phyloP scores from a whole-genome alignment of 768 basidiomycete genomes.

The Auricularia sp. region DNA sequence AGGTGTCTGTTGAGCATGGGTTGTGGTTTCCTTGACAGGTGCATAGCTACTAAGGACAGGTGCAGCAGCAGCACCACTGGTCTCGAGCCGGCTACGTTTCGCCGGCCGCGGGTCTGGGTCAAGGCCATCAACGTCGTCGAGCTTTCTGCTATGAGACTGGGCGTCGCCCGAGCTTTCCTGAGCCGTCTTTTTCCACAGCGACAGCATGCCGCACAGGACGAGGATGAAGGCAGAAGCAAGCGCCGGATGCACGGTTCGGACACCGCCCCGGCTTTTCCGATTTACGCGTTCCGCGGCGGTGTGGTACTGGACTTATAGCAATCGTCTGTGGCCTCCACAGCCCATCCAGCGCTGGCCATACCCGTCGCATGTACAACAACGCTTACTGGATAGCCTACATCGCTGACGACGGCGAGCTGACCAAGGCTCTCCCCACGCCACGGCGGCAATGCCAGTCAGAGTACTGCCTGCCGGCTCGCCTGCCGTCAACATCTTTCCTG shows the following conservation, averaged over 20 bases:
- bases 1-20: background rate
- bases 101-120: background rate
- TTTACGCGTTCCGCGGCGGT: too few species aligned
- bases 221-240: background rate
- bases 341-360: too few species aligned
- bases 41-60: background rate
- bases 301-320: too few species aligned
- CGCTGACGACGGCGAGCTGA: background rate
- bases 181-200: background rate
- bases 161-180: background rate
- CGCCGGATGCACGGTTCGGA: background rate
- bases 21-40: background rate
- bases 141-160: background rate
- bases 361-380: background rate
- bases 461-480: conserved; percentile 56
- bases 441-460: conserved; percentile 36
- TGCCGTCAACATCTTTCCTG: conserved; percentile 58
- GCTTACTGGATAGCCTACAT: background rate
- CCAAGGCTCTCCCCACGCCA: conserved; percentile 10
- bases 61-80: background rate
- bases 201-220: background rate
- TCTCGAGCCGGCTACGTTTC: background rate
- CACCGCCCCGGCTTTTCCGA: too few species aligned
- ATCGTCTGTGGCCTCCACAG: too few species aligned
- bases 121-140: background rate